Evolutionary conservation across 1,284 basidiomycete genomes (phyloP), one percentile per base, ranked within the genome.

Genomic region (Microbotryum violaceum): DNA sequence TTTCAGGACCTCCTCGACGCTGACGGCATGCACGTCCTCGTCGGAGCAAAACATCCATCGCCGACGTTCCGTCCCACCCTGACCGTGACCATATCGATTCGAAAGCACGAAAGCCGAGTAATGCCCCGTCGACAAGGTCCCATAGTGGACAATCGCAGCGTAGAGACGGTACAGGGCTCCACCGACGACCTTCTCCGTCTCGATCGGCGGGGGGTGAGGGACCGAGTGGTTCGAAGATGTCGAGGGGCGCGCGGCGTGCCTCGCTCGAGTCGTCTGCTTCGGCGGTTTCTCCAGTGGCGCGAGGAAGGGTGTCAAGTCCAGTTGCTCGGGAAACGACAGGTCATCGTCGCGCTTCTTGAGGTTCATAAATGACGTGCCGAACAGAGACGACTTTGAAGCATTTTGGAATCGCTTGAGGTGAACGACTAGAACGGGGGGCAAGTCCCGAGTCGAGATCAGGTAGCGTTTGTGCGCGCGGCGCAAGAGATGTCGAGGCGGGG

Each of bases 381-480:
- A 83, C 72, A 80, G 76, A 79, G 60, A 78, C 74, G 54, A 81
- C 75, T 71, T 72, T n/a, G 69, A 62, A 10, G 79, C 77, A 74
- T 91, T 89, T 75, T 93, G 89, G 78, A 97, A 97, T 42, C 92
- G 82, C 78, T 96, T 97, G 56, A 96, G 81, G 70, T 97, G 92
- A 64, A 97, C 83, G 57, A 94, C 88, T 61, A 97, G 82, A 33
- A 96, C 83, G 0, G 90, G 89, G 0, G 92, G 92, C 20, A 72
- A 57, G 52, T 64, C 62, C 1, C 89, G 86, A 1, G 82, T 82
- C 6, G 87, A 83, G 71, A 97, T 89, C 63, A 97, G 83, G 75
- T 94, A 97, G 9, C 92, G 86, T 77, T 97, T 97, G 78, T 89
- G 91, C 18, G 91, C 91, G 8, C 88, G 81, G 2, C 89, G 83